These are phyloP conservation scores for Tulasnella sp. DNA, from an alignment of 768 basidiomycete species.

Conservation along the genomic window DNA sequence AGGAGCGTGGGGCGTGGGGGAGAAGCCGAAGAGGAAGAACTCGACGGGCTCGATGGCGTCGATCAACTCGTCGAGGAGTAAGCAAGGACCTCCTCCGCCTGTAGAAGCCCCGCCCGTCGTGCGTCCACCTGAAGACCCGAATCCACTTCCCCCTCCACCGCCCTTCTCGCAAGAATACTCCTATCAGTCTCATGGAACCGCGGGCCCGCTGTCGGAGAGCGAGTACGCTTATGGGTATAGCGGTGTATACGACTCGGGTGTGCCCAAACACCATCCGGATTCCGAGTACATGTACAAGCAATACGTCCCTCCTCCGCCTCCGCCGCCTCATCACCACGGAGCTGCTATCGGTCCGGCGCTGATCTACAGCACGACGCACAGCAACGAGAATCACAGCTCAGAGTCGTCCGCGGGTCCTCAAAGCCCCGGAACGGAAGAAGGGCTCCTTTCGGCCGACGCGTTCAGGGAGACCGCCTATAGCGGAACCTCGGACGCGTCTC, in stretches of 20 bases:
- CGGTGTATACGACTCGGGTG: background rate
- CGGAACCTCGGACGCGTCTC: background rate
- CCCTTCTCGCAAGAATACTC: background rate
- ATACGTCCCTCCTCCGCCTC: background rate
- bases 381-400: background rate
- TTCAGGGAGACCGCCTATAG: background rate
- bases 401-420: background rate
- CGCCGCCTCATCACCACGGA: background rate
- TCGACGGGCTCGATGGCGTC: background rate
- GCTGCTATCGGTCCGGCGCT: background rate
- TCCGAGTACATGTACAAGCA: conserved; percentile 5
- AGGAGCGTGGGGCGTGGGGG: background rate
- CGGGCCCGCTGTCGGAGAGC: background rate
- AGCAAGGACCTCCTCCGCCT: background rate
- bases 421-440: background rate
- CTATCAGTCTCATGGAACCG: background rate
- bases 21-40: background rate
- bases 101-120: background rate
- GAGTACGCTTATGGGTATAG: conserved; percentile 1
- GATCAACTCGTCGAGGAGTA: background rate
- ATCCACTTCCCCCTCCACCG: background rate
- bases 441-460: background rate
- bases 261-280: background rate
- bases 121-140: background rate
- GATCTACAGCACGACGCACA: background rate